Base-by-base conservation (phyloP, 305 asterid species). In the Fraxinus platypoda region DNA sequence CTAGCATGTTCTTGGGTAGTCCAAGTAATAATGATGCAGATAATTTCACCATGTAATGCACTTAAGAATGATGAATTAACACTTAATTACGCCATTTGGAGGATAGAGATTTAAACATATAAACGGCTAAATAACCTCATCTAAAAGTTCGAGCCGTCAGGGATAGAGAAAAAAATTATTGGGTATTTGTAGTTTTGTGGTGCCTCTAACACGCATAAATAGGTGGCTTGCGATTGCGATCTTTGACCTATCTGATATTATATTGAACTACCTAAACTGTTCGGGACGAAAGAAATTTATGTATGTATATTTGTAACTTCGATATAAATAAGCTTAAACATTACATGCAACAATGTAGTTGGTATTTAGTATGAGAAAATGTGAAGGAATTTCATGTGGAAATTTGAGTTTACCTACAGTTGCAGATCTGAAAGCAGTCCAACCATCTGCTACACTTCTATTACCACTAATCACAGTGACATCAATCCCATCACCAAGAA, bases 381-480 rank as follows among this genome's bases (percentile, higher is more conserved):
- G 4, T 73, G 4, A 37, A 23, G 81, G 15, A 6, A 64, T 28
- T 5, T 64, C n/a, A 26, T 0, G 34, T 1, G 31, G 25, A 71
- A 49, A 52, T 28, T n/a, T 21, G 62, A 79, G 25, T 41, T 87
- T 91, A 95, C 98, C 99, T 1, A 95, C 83, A 7, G 99, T 95
- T 4, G 98, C 98, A 49, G 98, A 91, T 92, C 98, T 88, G 90
- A 89, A 95, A 54, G 99, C 94, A 37, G 99, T 95, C 99, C 99
- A 95, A 5, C 94, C 94, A 81, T 84, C 98, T 31, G n/a, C 94
- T 0, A 84, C 97, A 72, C 90, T 94, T 85, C 95, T 90, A 9
- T 23, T 83, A 0, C 94, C 97, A 37, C 85, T 89, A 9, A 95
- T 86, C 26, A 89, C 87, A 19, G 99, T 95, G 13, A 59, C 87